Percentiles rank a stretch among this genome's conserved stretches.
phyloP scores from a whole-genome alignment of 2,329 filamentous ascomycete genomes.

The Cercospora nicotianae region DNA sequence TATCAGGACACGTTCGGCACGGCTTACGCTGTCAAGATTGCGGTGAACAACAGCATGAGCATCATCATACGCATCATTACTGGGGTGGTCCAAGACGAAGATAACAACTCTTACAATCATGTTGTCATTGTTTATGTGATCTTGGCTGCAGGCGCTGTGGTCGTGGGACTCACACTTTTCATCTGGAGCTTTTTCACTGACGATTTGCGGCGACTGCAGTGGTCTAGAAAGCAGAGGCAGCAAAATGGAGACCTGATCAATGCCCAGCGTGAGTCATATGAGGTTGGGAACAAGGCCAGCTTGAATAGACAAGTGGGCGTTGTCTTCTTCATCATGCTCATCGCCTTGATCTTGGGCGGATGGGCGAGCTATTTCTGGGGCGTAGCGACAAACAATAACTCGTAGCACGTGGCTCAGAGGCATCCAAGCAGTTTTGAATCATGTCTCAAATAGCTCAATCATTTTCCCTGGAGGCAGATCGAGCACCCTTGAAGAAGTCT shows the following conservation, averaged over 20 bases:
- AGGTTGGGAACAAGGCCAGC: conserved; percentile 37
- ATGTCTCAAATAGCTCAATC: background rate
- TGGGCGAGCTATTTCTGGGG: conserved; percentile 64
- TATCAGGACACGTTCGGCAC: conserved; percentile 61
- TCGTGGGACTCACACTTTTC: conserved; percentile 48
- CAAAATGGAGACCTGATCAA: conserved; percentile 48
- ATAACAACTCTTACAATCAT: conserved; percentile 57
- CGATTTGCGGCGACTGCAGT: conserved; percentile 55
- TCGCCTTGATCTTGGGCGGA: conserved; percentile 52
- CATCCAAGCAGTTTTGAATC: background rate
- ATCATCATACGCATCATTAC: conserved; percentile 60
- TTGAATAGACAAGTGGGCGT: conserved; percentile 42
- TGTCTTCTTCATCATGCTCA: conserved; percentile 47
- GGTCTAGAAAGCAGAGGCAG: conserved; percentile 57
- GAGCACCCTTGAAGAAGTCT: background rate
- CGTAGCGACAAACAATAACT: conserved; percentile 55
- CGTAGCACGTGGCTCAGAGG: background rate
- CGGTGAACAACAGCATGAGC: conserved; percentile 64
- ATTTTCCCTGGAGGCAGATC: background rate
- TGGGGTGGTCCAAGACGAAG: conserved; percentile 59
- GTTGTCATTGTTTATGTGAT: conserved; percentile 59
- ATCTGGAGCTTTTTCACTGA: conserved; percentile 42
- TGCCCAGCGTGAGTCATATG: conserved; percentile 45
- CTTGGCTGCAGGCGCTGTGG: conserved; percentile 52
- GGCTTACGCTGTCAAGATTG: conserved; percentile 61